phyloP scores from a whole-genome alignment of 306 rosid species.

The Bauhinia variegata region DNA sequence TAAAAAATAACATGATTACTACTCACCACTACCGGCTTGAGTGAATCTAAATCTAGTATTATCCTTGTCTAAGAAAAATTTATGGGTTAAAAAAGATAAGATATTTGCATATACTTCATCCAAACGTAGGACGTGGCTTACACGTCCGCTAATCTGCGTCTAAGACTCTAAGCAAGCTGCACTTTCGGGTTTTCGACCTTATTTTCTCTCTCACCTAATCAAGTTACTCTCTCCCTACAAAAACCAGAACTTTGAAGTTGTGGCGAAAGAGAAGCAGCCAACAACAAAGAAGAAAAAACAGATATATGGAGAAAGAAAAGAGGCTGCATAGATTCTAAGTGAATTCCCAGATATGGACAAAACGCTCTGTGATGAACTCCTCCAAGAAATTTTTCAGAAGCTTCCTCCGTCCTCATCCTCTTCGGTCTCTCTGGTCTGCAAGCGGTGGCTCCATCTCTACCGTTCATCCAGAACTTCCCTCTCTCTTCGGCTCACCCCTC shows the following conservation, averaged over 20 bases:
- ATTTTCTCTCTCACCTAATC: conserved; percentile 43
- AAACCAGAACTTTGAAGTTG: conserved; percentile 1
- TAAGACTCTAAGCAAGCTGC: conserved; percentile 35
- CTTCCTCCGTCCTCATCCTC: conserved; percentile 60
- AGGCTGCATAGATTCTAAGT: not conserved
- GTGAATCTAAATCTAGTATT: no score
- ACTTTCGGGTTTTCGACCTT: conserved; percentile 19
- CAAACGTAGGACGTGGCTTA: conserved; percentile 34
- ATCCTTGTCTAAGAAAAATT: no score
- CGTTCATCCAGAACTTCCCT: conserved; percentile 70
- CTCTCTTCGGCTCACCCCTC: conserved; percentile 57
- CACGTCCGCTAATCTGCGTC: conserved; percentile 45
- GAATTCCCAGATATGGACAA: conserved; percentile 47
- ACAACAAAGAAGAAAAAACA: not conserved
- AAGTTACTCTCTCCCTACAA: not conserved
- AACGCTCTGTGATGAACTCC: conserved; percentile 70
- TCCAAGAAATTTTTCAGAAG: conserved; percentile 72
- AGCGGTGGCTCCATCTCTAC: conserved; percentile 83
- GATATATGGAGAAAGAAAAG: not conserved
- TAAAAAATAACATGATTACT: no score
- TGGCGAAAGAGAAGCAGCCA: no score
- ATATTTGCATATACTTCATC: no score
- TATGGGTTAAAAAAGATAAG: no score
- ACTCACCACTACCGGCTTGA: no score
- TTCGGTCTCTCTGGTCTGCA: conserved; percentile 70